These are phyloP conservation scores for Herpetomonas tarakana DNA, from an alignment of 208 protist genomes.

Conservation along the genomic window DNA sequence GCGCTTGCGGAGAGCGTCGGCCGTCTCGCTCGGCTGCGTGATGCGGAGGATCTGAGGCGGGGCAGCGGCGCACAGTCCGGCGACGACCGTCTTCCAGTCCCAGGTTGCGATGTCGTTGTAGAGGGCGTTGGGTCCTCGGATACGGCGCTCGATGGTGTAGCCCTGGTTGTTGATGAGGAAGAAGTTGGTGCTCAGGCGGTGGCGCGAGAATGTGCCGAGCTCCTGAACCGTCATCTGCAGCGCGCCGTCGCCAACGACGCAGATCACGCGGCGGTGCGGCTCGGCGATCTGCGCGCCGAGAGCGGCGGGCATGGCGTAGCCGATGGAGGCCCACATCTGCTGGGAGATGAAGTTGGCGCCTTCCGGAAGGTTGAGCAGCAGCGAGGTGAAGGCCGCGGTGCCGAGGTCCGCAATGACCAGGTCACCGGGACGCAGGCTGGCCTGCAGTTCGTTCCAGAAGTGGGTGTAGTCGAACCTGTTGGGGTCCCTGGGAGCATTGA, in stretches of 20 bases:
- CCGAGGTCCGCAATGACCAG: conserved; percentile 48
- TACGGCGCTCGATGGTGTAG: conserved; percentile 57
- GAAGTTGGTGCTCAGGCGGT: conserved; percentile 18
- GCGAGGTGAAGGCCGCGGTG: conserved; percentile 39
- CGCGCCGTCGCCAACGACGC: conserved; percentile 42
- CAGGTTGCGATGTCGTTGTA: conserved; percentile 54
- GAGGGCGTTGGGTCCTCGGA: conserved; percentile 27
- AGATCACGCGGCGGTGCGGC: conserved; percentile 39
- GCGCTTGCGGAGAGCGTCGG: conserved; percentile 5
- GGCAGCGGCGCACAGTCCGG: conserved; percentile 6
- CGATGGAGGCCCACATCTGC: conserved; percentile 53
- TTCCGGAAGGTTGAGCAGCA: conserved; percentile 31
- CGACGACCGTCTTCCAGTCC: conserved; percentile 35
- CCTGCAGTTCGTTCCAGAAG: conserved; percentile 49
- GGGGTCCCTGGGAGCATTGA: conserved; percentile 8
- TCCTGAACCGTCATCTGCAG: conserved; percentile 65
- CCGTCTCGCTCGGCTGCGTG: conserved; percentile 6
- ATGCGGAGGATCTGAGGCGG: conserved; percentile 8
- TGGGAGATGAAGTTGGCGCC: conserved; percentile 21
- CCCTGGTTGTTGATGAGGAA: conserved; percentile 55
- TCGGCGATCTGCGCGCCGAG: conserved; percentile 43
- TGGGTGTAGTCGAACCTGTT: conserved; percentile 27
- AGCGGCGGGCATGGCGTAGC: conserved; percentile 46
- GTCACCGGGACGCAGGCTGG: conserved; percentile 28
- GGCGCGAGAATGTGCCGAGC: conserved; percentile 21